Base-by-base conservation (phyloP, 768 basidiomycete genomes). In the Tricholoma bakamatsutake region DNA sequence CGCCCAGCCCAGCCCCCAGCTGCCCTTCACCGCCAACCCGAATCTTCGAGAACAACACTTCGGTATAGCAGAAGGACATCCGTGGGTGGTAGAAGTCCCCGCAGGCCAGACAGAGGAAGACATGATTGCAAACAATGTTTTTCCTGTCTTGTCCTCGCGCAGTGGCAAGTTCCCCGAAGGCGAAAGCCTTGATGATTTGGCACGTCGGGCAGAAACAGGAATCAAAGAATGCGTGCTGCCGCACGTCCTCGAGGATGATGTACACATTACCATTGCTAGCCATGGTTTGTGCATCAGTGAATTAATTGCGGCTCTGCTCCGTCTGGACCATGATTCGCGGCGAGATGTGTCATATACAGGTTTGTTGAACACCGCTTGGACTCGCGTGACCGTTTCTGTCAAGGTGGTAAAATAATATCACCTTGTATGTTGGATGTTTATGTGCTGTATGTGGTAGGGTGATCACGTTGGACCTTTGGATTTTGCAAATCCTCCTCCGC, bases 291-390 rank as follows among this genome's bases (percentile, higher is more conserved):
- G 82, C 62, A 88, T 91, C 42, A 74, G 76, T 46, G 82, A 85
- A 66, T 61, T 88, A 13, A 67, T 89, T 12, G 68, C 76, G 13
- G 82, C 80, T 10, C 62, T 90, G 15, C 60, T 89, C 24, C 67
- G 71, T 42, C 59, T 80, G 45, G 80, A 81, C 62, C 80, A 78
- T 43, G 71, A 74, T 54, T 74, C 79, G 39, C 67, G 71, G 8
- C 64, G 67, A 8, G 73, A 70, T 30, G 64, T 62, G 28, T 69
- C 54, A 31, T 75, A 68, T 55, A 71, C 58, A 55, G 87, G 87
- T 3, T 67, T 90, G 51, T 39, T 73, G 58, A 90, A 90, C 62
- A 90, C 88, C 0, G 88, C 83, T n/a, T 90, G 88, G 88, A 82
- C 81, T 31, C 74, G 86, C 48, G 73, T 80, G 11, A 73, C 73